These are phyloP conservation scores for Retiboletus flavoniger DNA, from an alignment of 1,284 basidiomycete species.

Conservation along the genomic window DNA sequence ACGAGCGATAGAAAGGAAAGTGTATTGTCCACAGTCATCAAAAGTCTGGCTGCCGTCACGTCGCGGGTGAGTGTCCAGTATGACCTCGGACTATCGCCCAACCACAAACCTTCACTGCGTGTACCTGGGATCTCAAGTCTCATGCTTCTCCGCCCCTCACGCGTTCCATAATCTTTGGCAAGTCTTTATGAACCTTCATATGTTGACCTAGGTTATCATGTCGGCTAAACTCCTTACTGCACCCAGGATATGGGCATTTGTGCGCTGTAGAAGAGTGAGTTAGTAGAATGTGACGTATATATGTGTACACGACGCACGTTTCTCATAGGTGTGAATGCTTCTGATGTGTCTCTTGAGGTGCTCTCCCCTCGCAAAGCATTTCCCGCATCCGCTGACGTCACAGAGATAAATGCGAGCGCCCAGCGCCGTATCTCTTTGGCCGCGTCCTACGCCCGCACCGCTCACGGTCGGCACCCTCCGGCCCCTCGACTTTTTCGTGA, in stretches of 20 bases:
- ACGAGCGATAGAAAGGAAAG: slow-evolving; percentile 24
- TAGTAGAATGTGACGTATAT: slow-evolving; percentile 9
- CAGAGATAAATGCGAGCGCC: slow-evolving; percentile 66
- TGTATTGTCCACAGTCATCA: slow-evolving; percentile 25
- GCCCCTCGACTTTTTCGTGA: slow-evolving; percentile 71
- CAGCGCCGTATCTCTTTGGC: slow-evolving; percentile 36
- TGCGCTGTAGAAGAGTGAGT: slow-evolving; percentile 50
- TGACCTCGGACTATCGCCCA: slow-evolving; percentile 23
- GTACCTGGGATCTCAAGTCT: slow-evolving; percentile 10
- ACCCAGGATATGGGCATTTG: slow-evolving; percentile 72
- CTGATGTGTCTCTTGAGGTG: slow-evolving; percentile 66
- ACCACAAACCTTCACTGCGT: slow-evolving; percentile 20
- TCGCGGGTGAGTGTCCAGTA: slow-evolving; percentile 15
- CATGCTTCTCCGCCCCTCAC: slow-evolving; percentile 27
- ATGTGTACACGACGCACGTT: slow-evolving; percentile 45
- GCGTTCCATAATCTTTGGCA: slow-evolving; percentile 30
- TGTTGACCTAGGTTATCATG: slow-evolving; percentile 85
- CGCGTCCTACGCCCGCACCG: slow-evolving; percentile 19
- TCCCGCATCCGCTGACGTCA: slow-evolving; percentile 72
- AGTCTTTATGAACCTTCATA: slow-evolving; percentile 61
- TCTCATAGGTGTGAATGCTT: slow-evolving; percentile 67
- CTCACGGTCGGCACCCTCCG: slow-evolving; percentile 64
- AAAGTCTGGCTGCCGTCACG: slow-evolving; percentile 31
- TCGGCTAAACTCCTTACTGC: slow-evolving; percentile 80
- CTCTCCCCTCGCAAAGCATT: slow-evolving; percentile 67